Evolutionary conservation across 495 filamentous ascomycete species (phyloP).

Genomic region (Podospora comata): DNA sequence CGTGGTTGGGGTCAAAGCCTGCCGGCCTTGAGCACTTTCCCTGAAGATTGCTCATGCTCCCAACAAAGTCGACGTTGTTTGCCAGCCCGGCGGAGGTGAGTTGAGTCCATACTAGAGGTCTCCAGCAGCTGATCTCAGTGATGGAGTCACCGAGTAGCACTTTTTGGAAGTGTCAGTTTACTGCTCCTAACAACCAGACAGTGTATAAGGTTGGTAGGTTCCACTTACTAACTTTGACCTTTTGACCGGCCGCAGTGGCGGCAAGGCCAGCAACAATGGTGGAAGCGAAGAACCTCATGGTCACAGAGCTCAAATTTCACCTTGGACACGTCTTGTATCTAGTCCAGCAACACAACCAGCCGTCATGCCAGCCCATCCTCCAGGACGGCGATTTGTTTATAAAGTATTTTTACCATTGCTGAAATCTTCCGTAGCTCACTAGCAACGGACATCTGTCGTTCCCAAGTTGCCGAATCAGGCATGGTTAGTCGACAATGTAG

Average conservation of each 20-base stretch:
- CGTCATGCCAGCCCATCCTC: neutral
- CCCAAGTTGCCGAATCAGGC: neutral
- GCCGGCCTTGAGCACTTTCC: constrained; percentile 19
- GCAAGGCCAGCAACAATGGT: constrained; percentile 17
- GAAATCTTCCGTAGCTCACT: neutral
- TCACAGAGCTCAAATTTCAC: constrained; percentile 4
- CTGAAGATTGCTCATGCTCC: constrained; percentile 32
- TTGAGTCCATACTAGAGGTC: constrained; percentile 34
- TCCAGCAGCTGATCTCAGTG: constrained; percentile 39
- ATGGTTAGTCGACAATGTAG: constrained; percentile 5
- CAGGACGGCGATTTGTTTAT: neutral
- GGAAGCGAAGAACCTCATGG: constrained; percentile 14
- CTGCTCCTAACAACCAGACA: neutral
- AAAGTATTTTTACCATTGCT: neutral
- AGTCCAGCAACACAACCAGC: neutral
- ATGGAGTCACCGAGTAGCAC: constrained; percentile 39
- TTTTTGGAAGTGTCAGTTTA: constrained; percentile 16
- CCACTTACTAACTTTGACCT: constrained; percentile 27
- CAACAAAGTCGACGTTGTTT: constrained; percentile 36
- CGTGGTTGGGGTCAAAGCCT: constrained; percentile 33
- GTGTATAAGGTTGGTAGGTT: neutral
- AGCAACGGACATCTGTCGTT: neutral
- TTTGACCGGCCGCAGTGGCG: constrained; percentile 15
- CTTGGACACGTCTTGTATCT: neutral
- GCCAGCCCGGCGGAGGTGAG: constrained; percentile 28